Conservation (phyloP, 2,329 filamentous ascomycete genomes). For the Beauveria pseudobassiana region DNA sequence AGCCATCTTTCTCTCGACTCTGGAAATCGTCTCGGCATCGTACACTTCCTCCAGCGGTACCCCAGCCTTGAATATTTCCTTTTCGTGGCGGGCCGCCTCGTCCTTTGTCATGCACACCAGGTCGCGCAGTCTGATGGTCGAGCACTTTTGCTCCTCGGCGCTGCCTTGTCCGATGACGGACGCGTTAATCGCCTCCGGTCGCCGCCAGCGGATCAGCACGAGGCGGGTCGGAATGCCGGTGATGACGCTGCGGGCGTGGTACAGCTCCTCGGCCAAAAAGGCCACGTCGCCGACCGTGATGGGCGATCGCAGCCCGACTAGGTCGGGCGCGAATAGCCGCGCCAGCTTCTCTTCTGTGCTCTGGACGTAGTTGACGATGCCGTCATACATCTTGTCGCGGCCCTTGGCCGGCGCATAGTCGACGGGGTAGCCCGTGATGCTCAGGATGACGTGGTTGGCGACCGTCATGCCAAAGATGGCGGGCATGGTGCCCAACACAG, state of each 20-base stretch:
- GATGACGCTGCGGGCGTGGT: slow-evolving; percentile 71
- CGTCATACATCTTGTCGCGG: slow-evolving; percentile 87
- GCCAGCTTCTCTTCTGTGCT: slow-evolving; percentile 71
- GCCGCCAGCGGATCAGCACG: slow-evolving; percentile 72
- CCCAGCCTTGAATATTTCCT: slow-evolving; percentile 63
- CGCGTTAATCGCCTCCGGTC: slow-evolving; percentile 51
- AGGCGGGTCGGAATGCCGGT: slow-evolving; percentile 76
- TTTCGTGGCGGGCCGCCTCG: slow-evolving; percentile 73
- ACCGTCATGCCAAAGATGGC: slow-evolving; percentile 88
- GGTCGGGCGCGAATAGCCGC: slow-evolving; percentile 28
- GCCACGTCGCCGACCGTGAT: slow-evolving; percentile 74
- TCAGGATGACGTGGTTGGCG: slow-evolving; percentile 87
- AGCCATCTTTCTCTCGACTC: slow-evolving; percentile 57
- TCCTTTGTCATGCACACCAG: slow-evolving; percentile 92
- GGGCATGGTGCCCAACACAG: slow-evolving; percentile 94
- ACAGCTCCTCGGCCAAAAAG: slow-evolving; percentile 87
- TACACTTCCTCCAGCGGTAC: slow-evolving; percentile 69
- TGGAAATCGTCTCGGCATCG: slow-evolving; percentile 54
- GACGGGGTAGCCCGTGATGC: slow-evolving; percentile 73
- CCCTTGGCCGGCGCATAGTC: slow-evolving; percentile 77
- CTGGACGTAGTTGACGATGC: slow-evolving; percentile 68
- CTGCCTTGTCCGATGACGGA: slow-evolving; percentile 54
- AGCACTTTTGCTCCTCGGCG: slow-evolving; percentile 68
- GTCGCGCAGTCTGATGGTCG: slow-evolving; percentile 60
- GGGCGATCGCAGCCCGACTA: slow-evolving; percentile 68